These are phyloP conservation scores for Heritiera fomes DNA, from an alignment of 345 rosid genomes.

Conservation along the genomic window DNA sequence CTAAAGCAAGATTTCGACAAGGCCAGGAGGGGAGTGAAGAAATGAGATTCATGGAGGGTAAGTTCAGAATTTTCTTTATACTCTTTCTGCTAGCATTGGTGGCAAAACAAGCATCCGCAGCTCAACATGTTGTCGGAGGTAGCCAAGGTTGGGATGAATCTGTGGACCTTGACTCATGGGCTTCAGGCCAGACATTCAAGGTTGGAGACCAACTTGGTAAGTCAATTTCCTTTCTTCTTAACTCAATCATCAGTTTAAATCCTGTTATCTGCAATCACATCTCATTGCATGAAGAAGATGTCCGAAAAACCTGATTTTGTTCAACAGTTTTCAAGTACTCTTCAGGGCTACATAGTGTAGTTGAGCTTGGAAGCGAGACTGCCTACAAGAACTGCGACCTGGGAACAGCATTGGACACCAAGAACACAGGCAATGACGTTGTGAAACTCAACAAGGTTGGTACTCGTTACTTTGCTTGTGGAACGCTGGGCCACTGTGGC, in stretches of 20 bases:
- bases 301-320: not conserved
- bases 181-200: slow-evolving; percentile 63
- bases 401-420: slow-evolving; percentile 61
- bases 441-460: slow-evolving; percentile 70
- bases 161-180: slow-evolving; percentile 72
- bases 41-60: slow-evolving; percentile 30
- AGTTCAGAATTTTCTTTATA: slow-evolving; percentile 29
- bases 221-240: slow-evolving; percentile 5
- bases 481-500: slow-evolving; percentile 78
- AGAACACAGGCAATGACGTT: slow-evolving; percentile 69
- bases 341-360: slow-evolving; percentile 80
- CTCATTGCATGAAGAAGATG: not conserved
- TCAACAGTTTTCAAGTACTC: slow-evolving; percentile 72
- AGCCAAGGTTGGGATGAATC: slow-evolving; percentile 93
- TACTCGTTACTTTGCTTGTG: slow-evolving; percentile 80
- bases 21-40: not conserved
- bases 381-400: slow-evolving; percentile 82
- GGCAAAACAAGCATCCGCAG: slow-evolving; percentile 41
- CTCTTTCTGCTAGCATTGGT: slow-evolving; percentile 41
- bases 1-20: not conserved
- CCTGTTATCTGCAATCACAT: not conserved
- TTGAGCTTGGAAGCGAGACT: slow-evolving; percentile 64
- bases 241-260: not conserved
- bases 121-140: slow-evolving; percentile 73
- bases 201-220: slow-evolving; percentile 82